Evolutionary conservation across 2,329 filamentous ascomycete genomes (phyloP).

Genomic region (Diaporthe citrichinensis): DNA sequence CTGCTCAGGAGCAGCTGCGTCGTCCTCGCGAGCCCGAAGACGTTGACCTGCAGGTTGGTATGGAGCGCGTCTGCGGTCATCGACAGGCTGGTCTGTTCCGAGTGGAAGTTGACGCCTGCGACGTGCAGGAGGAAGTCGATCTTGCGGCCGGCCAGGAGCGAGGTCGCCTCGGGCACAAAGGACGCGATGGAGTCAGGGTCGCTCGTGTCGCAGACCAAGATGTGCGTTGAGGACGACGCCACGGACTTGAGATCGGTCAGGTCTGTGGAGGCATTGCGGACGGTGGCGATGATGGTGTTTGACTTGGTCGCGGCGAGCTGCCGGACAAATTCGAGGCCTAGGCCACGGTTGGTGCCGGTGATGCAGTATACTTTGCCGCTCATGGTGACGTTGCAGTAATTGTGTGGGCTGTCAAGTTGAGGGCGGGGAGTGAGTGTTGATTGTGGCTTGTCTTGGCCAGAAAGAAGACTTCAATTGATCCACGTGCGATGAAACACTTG

Average conservation of each 20-base stretch:
- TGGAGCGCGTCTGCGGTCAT: constrained; percentile 54
- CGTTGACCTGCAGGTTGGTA: constrained; percentile 60
- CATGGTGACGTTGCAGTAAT: constrained; percentile 43
- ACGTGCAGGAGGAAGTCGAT: constrained; percentile 53
- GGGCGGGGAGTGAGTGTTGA: no score
- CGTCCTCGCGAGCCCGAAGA: constrained; percentile 61
- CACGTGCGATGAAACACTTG: background rate
- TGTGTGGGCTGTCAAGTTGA: background rate
- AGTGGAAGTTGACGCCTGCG: constrained; percentile 54
- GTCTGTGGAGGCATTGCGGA: constrained; percentile 46
- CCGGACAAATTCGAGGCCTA: constrained; percentile 51
- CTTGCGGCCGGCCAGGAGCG: constrained; percentile 50
- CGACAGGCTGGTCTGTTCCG: constrained; percentile 54
- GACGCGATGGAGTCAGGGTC: constrained; percentile 50
- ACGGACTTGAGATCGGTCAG: constrained; percentile 46
- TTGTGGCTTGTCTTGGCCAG: background rate
- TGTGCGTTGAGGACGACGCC: constrained; percentile 44
- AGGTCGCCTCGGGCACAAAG: constrained; percentile 45
- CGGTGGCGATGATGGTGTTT: constrained; percentile 49
- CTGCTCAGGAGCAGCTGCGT: constrained; percentile 54
- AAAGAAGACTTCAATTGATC: background rate
- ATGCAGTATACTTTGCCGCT: constrained; percentile 49
- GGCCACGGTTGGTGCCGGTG: constrained; percentile 50
- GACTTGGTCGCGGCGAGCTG: constrained; percentile 46
- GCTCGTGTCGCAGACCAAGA: constrained; percentile 51